phyloP scores from a whole-genome alignment of 139 green algal genomes.

The Closterium sp. region DNA sequence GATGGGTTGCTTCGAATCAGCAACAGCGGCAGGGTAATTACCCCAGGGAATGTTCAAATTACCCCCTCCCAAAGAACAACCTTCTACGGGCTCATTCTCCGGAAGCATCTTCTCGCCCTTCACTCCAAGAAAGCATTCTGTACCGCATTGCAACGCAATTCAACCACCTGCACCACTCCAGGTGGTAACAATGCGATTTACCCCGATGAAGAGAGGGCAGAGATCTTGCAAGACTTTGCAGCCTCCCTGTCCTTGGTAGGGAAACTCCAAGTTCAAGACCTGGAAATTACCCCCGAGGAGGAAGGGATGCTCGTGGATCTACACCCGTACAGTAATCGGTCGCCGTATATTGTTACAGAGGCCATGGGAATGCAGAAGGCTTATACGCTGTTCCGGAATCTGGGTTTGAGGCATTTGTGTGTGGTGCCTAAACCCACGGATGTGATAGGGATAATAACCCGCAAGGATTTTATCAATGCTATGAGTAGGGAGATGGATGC shows the following conservation, averaged over 20 bases:
- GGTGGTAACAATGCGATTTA: too few species aligned
- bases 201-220: neutral
- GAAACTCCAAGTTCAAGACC: conserved; percentile 8
- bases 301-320: conserved; percentile 50
- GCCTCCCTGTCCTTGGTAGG: neutral
- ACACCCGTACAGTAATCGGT: conserved; percentile 33
- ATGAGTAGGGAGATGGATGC: neutral
- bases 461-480: conserved; percentile 79
- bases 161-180: neutral
- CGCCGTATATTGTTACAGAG: conserved; percentile 35
- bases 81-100: neutral
- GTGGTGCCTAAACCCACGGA: conserved; percentile 72
- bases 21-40: neutral
- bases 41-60: neutral
- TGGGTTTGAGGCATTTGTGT: conserved; percentile 86
- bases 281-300: conserved; percentile 26
- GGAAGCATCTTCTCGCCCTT: neutral
- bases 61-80: neutral
- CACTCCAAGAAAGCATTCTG: neutral
- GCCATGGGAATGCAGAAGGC: conserved; percentile 53
- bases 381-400: conserved; percentile 74
- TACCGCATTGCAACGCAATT: neutral
- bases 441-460: conserved; percentile 87
- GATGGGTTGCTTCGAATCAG: neutral
- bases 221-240: neutral